Evolutionary conservation across 2,329 filamentous ascomycete genomes (phyloP).

Genomic region (Akanthomyces lecanii): DNA sequence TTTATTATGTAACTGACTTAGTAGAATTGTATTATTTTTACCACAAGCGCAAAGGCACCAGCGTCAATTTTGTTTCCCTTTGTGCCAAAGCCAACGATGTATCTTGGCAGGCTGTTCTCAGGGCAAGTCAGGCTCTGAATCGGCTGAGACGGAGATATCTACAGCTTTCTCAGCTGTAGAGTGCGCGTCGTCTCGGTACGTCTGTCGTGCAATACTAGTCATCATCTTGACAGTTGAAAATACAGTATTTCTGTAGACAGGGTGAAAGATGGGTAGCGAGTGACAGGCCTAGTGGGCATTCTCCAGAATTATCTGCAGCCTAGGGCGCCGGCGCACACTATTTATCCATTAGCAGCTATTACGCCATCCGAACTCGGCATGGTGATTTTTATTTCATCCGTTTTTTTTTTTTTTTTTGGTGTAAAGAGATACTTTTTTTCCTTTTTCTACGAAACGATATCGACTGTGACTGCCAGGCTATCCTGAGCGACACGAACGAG

Average conservation of each 20-base stretch:
- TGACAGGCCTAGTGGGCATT: neutral
- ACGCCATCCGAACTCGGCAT: constrained; percentile 16
- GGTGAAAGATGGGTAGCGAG: neutral
- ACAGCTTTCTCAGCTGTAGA: neutral
- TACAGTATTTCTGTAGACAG: too few relatives aligned
- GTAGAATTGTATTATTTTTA: neutral
- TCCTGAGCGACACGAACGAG: neutral
- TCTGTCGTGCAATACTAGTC: too few relatives aligned
- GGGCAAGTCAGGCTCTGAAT: neutral
- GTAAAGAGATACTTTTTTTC: neutral
- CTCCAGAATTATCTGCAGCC: neutral
- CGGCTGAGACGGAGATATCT: neutral
- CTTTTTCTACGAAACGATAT: neutral
- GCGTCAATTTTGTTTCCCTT: too few relatives aligned
- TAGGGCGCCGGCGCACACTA: neutral
- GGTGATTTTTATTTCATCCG: constrained; percentile 1
- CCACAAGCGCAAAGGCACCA: neutral
- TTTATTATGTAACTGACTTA: neutral
- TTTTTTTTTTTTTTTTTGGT: neutral
- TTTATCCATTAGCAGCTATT: neutral
- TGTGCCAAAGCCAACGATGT: too few relatives aligned
- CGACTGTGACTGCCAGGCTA: neutral
- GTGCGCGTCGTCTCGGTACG: neutral
- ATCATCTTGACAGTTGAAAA: too few relatives aligned
- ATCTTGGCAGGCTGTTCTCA: too few relatives aligned